These are phyloP conservation scores for Kalmanozyma brasiliensis DNA, from an alignment of 1,284 basidiomycete species.

Conservation along the genomic window DNA sequence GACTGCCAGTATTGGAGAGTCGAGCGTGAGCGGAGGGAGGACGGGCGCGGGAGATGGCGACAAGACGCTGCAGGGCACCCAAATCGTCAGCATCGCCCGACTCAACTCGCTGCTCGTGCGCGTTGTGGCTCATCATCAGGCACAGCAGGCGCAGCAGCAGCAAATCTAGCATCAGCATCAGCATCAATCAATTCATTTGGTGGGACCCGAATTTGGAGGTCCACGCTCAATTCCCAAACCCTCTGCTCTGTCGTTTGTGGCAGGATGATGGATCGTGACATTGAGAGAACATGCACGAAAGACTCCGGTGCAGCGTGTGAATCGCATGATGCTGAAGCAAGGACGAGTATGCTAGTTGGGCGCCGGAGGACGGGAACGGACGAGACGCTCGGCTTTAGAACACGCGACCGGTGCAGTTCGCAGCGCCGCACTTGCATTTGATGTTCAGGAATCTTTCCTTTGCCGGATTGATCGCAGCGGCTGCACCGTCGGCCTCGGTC, in stretches of 20 bases:
- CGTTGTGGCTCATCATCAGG: conserved; percentile 21
- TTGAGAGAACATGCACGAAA: no score
- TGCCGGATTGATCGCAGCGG: not conserved
- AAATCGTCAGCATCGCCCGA: conserved; percentile 30
- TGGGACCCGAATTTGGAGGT: no score
- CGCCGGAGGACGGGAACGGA: no score
- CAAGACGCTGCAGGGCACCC: conserved; percentile 18
- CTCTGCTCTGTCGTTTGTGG: no score
- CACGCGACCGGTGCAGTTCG: conserved; percentile 24
- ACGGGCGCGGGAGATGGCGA: not conserved
- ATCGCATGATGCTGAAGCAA: no score
- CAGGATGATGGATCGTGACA: no score
- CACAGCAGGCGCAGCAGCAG: conserved; percentile 3
- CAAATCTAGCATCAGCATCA: not conserved
- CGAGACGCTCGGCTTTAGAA: not conserved
- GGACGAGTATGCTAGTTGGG: no score
- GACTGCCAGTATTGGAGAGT: not conserved
- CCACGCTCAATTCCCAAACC: no score
- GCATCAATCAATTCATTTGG: no score
- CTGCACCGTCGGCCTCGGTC: conserved; percentile 5
- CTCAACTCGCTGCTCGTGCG: conserved; percentile 42
- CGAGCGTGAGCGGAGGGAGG: not conserved
- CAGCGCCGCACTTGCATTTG: conserved; percentile 21
- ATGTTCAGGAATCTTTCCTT: not conserved
- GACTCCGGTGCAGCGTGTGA: no score